phyloP scores from a whole-genome alignment of 2,329 filamentous ascomycete species.

The Nemania bipapillata region DNA sequence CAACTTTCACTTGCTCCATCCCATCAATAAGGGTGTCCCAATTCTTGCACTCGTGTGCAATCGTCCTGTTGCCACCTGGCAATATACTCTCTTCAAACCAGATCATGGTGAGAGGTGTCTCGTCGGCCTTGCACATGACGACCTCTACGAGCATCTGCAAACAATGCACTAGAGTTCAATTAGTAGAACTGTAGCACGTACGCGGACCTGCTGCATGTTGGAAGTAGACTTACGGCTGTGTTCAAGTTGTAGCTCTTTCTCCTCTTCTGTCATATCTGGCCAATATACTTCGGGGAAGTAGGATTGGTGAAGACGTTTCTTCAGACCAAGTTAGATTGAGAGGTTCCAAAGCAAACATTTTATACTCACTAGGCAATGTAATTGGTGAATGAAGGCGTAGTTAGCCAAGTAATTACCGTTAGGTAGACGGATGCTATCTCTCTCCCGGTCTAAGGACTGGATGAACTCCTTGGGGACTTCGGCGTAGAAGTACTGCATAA shows the following conservation, averaged over 20 bases:
- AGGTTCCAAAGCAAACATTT: too few relatives aligned
- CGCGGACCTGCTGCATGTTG: not conserved
- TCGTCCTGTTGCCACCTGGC: slow-evolving; percentile 43
- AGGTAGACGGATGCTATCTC: slow-evolving; percentile 40
- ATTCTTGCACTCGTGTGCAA: slow-evolving; percentile 42
- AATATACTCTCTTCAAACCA: slow-evolving; percentile 44
- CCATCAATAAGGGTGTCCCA: slow-evolving; percentile 41
- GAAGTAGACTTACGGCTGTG: slow-evolving; percentile 38
- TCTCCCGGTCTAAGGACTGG: slow-evolving; percentile 39
- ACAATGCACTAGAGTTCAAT: slow-evolving; percentile 36
- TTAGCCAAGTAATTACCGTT: slow-evolving; percentile 45
- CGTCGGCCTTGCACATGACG: slow-evolving; percentile 43
- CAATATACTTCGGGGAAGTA: slow-evolving; percentile 43
- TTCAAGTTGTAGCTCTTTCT: slow-evolving; percentile 41
- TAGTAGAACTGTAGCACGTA: not conserved
- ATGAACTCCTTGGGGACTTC: slow-evolving; percentile 42
- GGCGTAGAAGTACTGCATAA: slow-evolving; percentile 45
- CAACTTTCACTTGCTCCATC: slow-evolving; percentile 41
- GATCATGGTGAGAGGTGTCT: slow-evolving; percentile 44
- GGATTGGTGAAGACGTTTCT: slow-evolving; percentile 45
- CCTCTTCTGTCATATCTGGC: slow-evolving; percentile 43
- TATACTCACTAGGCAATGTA: slow-evolving; percentile 40
- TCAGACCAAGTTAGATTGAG: not conserved
- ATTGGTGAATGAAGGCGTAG: slow-evolving; percentile 43
- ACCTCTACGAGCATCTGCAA: slow-evolving; percentile 43